Evolutionary conservation across 2,329 filamentous ascomycete genomes (phyloP).

Genomic region (Zarea fungicola): DNA sequence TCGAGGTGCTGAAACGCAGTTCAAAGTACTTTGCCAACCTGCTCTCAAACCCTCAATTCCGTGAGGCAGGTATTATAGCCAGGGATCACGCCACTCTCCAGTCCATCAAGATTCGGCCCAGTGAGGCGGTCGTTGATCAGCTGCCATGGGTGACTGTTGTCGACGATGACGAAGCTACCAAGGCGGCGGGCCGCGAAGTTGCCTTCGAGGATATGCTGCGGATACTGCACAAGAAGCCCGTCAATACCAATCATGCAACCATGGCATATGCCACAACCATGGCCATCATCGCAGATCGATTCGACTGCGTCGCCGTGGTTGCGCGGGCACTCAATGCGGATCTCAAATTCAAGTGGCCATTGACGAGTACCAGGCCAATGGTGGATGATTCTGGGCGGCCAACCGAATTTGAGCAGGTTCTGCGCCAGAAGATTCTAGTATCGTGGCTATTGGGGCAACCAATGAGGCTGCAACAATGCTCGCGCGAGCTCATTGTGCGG

Average conservation of each 20-base stretch:
- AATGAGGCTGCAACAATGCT: conserved; percentile 54
- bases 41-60: conserved; percentile 57
- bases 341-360: conserved; percentile 51
- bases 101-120: conserved; percentile 40
- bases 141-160: conserved; percentile 61
- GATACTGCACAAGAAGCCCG: conserved; percentile 54
- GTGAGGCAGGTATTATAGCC: conserved; percentile 54
- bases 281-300: conserved; percentile 67
- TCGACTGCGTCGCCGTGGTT: conserved; percentile 57
- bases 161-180: conserved; percentile 65
- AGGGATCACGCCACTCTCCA: conserved; percentile 46
- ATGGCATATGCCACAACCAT: conserved; percentile 62
- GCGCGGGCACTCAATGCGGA: conserved; percentile 46
- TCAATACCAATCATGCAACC: conserved; percentile 37
- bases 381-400: conserved; percentile 31
- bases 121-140: conserved; percentile 41
- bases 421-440: conserved; percentile 65
- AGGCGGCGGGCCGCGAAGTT: conserved; percentile 51
- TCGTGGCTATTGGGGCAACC: conserved; percentile 61
- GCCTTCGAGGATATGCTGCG: conserved; percentile 63
- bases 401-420: conserved; percentile 54
- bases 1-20: conserved; percentile 49
- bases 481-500: conserved; percentile 59
- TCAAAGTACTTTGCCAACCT: conserved; percentile 68
- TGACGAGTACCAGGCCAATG: conserved; percentile 35